Conservation (phyloP, 2,329 filamentous ascomycete species). For the Sporothrix euskadiensis region DNA sequence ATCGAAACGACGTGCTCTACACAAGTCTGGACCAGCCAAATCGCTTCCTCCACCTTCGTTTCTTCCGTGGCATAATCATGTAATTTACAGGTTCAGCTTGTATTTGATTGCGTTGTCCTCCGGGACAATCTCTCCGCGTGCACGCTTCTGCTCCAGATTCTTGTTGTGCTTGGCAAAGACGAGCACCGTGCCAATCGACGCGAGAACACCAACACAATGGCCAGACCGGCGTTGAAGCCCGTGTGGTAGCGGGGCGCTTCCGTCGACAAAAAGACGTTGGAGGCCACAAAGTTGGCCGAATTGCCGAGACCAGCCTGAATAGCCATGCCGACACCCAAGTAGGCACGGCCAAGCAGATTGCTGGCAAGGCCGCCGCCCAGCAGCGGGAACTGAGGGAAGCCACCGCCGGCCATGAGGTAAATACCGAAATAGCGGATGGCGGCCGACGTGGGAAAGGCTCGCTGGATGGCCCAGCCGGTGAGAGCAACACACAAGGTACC, state of each 20-base stretch:
- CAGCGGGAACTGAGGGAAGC: neutral
- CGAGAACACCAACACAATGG: neutral
- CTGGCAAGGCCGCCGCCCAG: neutral
- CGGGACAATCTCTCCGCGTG: neutral
- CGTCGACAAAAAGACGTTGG: neutral
- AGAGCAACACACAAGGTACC: neutral
- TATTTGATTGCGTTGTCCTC: neutral
- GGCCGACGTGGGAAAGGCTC: neutral
- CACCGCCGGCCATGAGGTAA: neutral
- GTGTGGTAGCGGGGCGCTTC: neutral
- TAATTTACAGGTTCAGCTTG: neutral
- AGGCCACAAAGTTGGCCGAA: neutral
- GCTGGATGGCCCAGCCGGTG: neutral
- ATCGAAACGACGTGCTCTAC: no score
- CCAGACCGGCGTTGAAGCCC: neutral
- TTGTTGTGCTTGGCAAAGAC: neutral
- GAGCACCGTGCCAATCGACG: neutral
- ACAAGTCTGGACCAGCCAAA: no score
- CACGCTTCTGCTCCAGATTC: neutral
- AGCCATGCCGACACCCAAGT: neutral
- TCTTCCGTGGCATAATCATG: no score
- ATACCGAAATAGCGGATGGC: neutral
- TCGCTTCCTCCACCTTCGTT: no score
- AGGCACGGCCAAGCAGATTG: neutral
- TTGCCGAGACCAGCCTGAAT: neutral